Percentiles rank a stretch among this genome's conserved stretches.
Conservation (phyloP, 139 green algal species). For the Zygnema circumcarinatum region DNA sequence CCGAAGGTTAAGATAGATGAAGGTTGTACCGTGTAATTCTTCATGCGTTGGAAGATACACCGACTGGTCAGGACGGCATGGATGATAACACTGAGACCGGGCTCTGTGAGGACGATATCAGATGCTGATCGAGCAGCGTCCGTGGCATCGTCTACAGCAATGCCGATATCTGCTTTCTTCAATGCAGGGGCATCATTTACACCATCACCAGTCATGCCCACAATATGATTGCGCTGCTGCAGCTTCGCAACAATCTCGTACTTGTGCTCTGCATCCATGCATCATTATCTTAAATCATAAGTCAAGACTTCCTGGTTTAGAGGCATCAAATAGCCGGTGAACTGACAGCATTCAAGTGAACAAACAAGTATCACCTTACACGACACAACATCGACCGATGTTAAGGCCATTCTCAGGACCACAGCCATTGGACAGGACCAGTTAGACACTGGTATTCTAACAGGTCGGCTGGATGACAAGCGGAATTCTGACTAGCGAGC, state of each 20-base stretch:
- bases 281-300: neutral
- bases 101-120: conserved; percentile 64
- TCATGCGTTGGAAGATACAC: conserved; percentile 64
- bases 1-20: no score
- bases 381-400: conserved; percentile 56
- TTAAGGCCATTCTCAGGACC: no score
- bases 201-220: conserved; percentile 70
- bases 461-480: no score
- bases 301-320: neutral
- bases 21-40: conserved; percentile 43
- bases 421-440: no score
- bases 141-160: conserved; percentile 69
- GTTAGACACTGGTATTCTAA: no score
- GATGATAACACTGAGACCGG: conserved; percentile 63
- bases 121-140: conserved; percentile 58
- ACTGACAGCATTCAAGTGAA: conserved; percentile 30
- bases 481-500: no score
- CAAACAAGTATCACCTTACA: conserved; percentile 71
- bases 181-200: conserved; percentile 95
- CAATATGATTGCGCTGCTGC: conserved; percentile 52
- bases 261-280: conserved; percentile 57
- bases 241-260: conserved; percentile 61
- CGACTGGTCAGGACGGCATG: conserved; percentile 60
- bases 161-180: conserved; percentile 94
- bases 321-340: no score